These are phyloP conservation scores for Sedum album DNA, from an alignment of 164 flowering plant genomes.

Conservation along the genomic window DNA sequence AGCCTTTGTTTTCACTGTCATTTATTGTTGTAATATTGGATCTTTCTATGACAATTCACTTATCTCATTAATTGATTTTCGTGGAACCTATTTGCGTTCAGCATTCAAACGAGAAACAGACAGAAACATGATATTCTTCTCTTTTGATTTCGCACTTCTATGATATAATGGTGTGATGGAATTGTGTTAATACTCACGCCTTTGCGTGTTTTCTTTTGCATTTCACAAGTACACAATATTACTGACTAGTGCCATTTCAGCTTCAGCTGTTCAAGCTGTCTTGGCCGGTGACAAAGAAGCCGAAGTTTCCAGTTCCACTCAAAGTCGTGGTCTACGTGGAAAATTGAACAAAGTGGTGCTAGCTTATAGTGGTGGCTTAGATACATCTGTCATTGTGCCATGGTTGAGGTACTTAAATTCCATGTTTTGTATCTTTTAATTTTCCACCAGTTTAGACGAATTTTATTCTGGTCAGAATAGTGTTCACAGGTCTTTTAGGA, in stretches of 20 bases:
- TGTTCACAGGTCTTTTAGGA: too few species aligned
- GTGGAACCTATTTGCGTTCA: neutral
- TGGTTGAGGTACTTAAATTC: constrained; percentile 61
- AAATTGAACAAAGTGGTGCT: constrained; percentile 84
- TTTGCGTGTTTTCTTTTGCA: neutral
- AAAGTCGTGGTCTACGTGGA: constrained; percentile 45
- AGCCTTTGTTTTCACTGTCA: neutral
- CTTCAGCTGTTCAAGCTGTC: constrained; percentile 46
- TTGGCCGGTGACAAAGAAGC: constrained; percentile 30
- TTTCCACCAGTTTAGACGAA: too few species aligned
- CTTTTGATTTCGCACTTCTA: too few species aligned
- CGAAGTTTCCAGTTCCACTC: constrained; percentile 19
- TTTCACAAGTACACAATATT: neutral
- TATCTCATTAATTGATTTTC: too few species aligned
- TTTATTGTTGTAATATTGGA: too few species aligned
- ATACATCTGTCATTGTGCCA: constrained; percentile 95
- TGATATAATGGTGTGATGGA: too few species aligned
- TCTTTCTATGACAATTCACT: too few species aligned
- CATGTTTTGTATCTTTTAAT: neutral
- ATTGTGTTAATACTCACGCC: too few species aligned
- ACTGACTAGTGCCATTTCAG: neutral
- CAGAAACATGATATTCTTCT: too few species aligned
- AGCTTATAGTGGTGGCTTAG: constrained; percentile 96
- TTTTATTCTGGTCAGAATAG: too few species aligned
- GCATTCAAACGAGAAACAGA: neutral